A percentile compares a stretch with the other conserved stretches of the same genome.
Conservation (phyloP, 2,329 filamentous ascomycete genomes). For the Capronia coronata region DNA sequence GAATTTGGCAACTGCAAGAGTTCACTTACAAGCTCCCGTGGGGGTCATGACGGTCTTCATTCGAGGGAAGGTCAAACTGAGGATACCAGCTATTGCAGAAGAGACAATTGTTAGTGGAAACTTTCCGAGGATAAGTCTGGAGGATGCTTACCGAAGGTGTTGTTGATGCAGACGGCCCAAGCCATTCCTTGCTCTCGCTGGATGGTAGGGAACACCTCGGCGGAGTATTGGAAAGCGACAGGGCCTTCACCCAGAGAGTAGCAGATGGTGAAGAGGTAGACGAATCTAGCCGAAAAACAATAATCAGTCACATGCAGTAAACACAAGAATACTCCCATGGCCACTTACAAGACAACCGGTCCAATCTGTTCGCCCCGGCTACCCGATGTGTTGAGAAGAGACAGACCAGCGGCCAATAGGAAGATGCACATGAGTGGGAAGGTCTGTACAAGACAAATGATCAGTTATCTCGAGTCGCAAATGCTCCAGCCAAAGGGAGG, state of each 20-base stretch:
- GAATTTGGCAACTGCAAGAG: no score
- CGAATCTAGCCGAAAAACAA: constrained; percentile 1
- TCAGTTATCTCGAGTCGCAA: no score
- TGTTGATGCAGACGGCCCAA: constrained; percentile 39
- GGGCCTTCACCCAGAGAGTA: constrained; percentile 54
- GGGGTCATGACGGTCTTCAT: constrained; percentile 45
- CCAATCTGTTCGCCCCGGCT: constrained; percentile 30
- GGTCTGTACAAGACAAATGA: constrained; percentile 47
- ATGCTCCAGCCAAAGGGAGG: no score
- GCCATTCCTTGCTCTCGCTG: constrained; percentile 40
- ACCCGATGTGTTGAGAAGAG: constrained; percentile 29
- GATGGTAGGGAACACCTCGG: constrained; percentile 49
- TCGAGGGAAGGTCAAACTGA: constrained; percentile 49
- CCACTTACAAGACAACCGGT: constrained; percentile 32
- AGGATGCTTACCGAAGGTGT: constrained; percentile 38
- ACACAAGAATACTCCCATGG: no score
- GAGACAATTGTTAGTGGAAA: constrained; percentile 37
- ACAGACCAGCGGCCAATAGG: constrained; percentile 32
- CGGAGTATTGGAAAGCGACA: constrained; percentile 59
- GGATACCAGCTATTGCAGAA: constrained; percentile 48
- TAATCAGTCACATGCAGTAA: background rate
- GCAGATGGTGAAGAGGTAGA: constrained; percentile 39
- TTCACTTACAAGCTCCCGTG: constrained; percentile 53
- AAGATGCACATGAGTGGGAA: constrained; percentile 54
- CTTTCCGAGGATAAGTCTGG: constrained; percentile 50